Percentiles rank a stretch among this genome's conserved stretches.
These are phyloP conservation scores for Talaromyces piceae DNA, from an alignment of 2,329 filamentous ascomycete genomes.

Conservation along the genomic window DNA sequence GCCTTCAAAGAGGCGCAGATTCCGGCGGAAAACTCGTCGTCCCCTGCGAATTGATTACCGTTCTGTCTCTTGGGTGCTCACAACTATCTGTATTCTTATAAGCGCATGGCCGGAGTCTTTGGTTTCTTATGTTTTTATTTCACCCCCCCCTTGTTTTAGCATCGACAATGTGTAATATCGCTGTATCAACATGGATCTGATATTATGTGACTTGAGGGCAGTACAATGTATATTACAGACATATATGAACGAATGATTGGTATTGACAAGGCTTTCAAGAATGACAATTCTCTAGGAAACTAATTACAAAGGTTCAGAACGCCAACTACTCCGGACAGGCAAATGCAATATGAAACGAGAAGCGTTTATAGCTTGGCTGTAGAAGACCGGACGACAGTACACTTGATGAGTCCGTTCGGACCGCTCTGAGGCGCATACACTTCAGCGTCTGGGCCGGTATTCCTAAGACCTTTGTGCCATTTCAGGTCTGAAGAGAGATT, in stretches of 20 bases:
- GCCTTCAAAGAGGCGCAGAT: conserved; percentile 29
- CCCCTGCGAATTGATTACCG: conserved; percentile 7
- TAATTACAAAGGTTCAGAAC: conserved; percentile 12
- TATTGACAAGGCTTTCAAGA: too few relatives aligned
- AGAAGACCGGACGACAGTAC: conserved; percentile 56
- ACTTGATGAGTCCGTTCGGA: conserved; percentile 93
- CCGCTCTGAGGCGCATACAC: conserved; percentile 89
- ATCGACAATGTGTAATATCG: background rate
- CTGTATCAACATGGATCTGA: conserved; percentile 1
- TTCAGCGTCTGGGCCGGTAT: conserved; percentile 90
- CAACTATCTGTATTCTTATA: conserved; percentile 19
- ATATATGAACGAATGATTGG: background rate
- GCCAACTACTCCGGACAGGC: background rate
- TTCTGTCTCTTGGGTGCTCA: conserved; percentile 1
- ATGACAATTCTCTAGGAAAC: background rate
- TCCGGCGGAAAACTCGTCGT: conserved; percentile 14
- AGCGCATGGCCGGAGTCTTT: conserved; percentile 37
- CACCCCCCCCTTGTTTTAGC: too few relatives aligned
- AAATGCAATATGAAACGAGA: background rate
- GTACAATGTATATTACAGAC: conserved; percentile 10
- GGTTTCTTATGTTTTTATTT: conserved; percentile 14
- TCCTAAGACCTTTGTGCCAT: conserved; percentile 94
- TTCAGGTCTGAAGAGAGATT: conserved; percentile 60
- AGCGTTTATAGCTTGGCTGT: conserved; percentile 28
- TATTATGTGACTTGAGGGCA: background rate